A percentile compares a stretch with the other conserved stretches of the same genome.
Conservation (phyloP, 768 basidiomycete species). For the Pilatotrama ljubarskyi region DNA sequence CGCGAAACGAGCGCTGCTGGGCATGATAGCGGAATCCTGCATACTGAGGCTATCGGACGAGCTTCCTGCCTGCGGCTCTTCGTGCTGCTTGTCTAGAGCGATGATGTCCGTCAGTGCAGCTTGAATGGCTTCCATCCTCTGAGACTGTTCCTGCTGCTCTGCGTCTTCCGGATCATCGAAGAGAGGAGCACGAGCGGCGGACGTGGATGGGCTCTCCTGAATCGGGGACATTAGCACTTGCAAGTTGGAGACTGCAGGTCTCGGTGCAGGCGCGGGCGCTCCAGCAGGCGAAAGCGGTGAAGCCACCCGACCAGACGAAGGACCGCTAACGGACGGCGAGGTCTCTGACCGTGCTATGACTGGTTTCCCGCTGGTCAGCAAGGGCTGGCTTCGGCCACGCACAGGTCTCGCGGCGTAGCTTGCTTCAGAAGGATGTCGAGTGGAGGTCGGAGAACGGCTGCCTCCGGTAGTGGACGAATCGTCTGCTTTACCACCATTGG, state of each 20-base stretch:
- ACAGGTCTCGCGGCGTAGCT: neutral
- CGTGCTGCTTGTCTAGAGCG: conserved; percentile 66
- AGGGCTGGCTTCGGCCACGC: neutral
- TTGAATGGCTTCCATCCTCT: conserved; percentile 94
- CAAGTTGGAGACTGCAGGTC: conserved; percentile 54
- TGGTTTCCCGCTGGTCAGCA: neutral
- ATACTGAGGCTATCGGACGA: conserved; percentile 16
- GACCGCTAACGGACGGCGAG: conserved; percentile 13
- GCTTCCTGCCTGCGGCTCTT: conserved; percentile 20
- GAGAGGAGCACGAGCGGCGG: conserved; percentile 64
- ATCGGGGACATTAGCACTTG: conserved; percentile 83
- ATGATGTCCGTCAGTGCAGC: conserved; percentile 97
- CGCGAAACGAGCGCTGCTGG: neutral
- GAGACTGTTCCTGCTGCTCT: conserved; percentile 57
- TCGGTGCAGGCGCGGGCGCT: conserved; percentile 16
- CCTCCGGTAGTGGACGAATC: neutral
- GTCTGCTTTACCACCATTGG: conserved; percentile 23
- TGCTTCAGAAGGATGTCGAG: conserved; percentile 6
- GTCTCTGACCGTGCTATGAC: conserved; percentile 23
- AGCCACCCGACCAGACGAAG: neutral
- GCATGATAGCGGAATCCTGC: conserved; percentile 2
- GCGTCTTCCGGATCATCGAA: conserved; percentile 79
- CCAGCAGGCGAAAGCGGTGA: conserved; percentile 8
- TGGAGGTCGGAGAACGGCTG: conserved; percentile 4
- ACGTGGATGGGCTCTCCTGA: conserved; percentile 48